These are phyloP conservation scores for Verticillium tricorpus DNA, from an alignment of 2,329 filamentous ascomycete species.

Conservation along the genomic window DNA sequence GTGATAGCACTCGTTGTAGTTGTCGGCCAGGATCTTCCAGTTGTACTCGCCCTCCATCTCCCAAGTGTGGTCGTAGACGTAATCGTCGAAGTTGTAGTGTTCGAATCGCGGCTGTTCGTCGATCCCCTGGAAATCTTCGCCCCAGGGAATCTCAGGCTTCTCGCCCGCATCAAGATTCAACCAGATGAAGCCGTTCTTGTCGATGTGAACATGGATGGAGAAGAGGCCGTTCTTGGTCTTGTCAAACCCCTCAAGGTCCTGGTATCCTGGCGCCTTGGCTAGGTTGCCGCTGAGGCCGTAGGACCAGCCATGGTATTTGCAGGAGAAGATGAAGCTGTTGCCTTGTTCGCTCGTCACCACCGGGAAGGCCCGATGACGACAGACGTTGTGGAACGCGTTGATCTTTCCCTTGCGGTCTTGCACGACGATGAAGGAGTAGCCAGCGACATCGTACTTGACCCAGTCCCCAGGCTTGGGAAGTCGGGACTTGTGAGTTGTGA, in stretches of 20 bases:
- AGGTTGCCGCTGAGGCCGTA: slow-evolving; percentile 54
- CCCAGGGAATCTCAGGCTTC: slow-evolving; percentile 43
- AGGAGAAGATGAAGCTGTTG: slow-evolving; percentile 47
- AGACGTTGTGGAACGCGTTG: slow-evolving; percentile 60
- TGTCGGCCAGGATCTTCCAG: slow-evolving; percentile 58
- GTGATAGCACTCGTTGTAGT: slow-evolving; percentile 65
- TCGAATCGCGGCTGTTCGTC: slow-evolving; percentile 40
- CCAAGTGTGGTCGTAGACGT: slow-evolving; percentile 53
- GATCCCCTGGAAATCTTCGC: slow-evolving; percentile 44
- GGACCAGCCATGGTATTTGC: slow-evolving; percentile 61
- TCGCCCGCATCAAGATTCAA: slow-evolving; percentile 47
- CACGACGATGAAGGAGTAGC: slow-evolving; percentile 50
- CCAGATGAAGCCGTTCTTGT: slow-evolving; percentile 52
- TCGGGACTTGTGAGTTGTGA: slow-evolving; percentile 48
- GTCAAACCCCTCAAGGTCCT: slow-evolving; percentile 51
- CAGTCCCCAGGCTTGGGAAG: slow-evolving; percentile 51
- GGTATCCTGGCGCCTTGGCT: slow-evolving; percentile 56
- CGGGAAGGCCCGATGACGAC: slow-evolving; percentile 56
- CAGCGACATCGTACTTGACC: slow-evolving; percentile 49
- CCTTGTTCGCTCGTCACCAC: slow-evolving; percentile 49
- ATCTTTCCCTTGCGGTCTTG: slow-evolving; percentile 45
- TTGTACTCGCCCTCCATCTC: slow-evolving; percentile 53
- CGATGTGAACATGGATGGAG: slow-evolving; percentile 48
- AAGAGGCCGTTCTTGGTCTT: slow-evolving; percentile 52
- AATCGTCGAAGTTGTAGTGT: slow-evolving; percentile 45